phyloP scores from a whole-genome alignment of 345 rosid species.

The Hibiscus syriacus region DNA sequence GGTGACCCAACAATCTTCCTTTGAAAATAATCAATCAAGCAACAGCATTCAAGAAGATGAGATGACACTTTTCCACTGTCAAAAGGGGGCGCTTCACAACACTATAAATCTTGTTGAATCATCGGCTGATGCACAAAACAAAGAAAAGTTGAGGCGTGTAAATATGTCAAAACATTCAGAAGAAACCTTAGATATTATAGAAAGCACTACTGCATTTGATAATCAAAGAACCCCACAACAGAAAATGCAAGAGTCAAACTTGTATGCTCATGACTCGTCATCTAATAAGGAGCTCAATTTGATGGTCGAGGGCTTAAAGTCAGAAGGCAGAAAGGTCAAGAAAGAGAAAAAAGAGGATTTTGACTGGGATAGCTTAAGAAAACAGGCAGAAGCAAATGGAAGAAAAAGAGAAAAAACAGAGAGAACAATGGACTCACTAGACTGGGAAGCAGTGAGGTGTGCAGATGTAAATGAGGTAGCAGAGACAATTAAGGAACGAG shows the following conservation, averaged over 20 bases:
- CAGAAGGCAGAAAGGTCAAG: slow-evolving; percentile 42
- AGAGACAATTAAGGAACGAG: slow-evolving; percentile 70
- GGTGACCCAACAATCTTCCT: slow-evolving; percentile 21
- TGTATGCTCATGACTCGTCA: slow-evolving; percentile 22
- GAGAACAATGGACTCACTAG: slow-evolving; percentile 65
- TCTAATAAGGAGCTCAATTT: slow-evolving; percentile 25
- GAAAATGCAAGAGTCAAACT: slow-evolving; percentile 25
- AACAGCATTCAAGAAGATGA: slow-evolving; percentile 21
- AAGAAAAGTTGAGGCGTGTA: slow-evolving; percentile 20
- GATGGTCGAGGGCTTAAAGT: slow-evolving; percentile 24
- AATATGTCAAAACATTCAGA: slow-evolving; percentile 20
- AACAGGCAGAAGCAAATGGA: slow-evolving; percentile 36
- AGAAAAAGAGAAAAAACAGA: slow-evolving; percentile 46
- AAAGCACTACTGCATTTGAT: slow-evolving; percentile 30
- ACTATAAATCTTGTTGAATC: slow-evolving; percentile 12
- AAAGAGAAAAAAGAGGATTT: slow-evolving; percentile 37
- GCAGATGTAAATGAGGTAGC: slow-evolving; percentile 58
- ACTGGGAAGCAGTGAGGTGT: slow-evolving; percentile 77
- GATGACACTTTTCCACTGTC: slow-evolving; percentile 18
- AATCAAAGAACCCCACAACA: slow-evolving; percentile 19
- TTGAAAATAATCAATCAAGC: slow-evolving; percentile 20
- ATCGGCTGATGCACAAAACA: slow-evolving; percentile 21
- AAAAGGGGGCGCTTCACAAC: slow-evolving; percentile 21
- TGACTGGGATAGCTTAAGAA: slow-evolving; percentile 88
- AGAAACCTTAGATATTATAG: slow-evolving; percentile 27